Evolutionary conservation across 2,329 filamentous ascomycete genomes (phyloP).

Genomic region (Diaporthe batatas): DNA sequence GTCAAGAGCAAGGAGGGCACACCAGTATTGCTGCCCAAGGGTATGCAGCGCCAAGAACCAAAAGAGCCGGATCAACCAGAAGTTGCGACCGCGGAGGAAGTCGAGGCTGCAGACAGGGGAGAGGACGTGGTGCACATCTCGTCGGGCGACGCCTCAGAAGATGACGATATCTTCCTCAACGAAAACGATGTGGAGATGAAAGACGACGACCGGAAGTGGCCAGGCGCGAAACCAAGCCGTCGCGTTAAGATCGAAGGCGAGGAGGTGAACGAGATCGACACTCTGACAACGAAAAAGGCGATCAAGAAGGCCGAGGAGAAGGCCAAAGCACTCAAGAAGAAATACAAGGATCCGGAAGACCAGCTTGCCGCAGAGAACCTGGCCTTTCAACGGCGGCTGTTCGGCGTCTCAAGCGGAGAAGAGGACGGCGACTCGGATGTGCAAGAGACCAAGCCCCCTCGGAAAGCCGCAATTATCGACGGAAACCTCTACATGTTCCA

Average conservation of each 20-base stretch:
- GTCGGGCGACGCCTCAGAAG: slow-evolving; percentile 50
- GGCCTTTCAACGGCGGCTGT: slow-evolving; percentile 50
- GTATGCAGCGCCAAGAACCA: slow-evolving; percentile 67
- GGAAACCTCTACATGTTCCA: slow-evolving; percentile 75
- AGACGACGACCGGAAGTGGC: slow-evolving; percentile 59
- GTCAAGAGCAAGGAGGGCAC: slow-evolving; percentile 40
- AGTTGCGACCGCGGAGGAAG: slow-evolving; percentile 69
- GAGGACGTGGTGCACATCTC: slow-evolving; percentile 58
- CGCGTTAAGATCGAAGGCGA: slow-evolving; percentile 60
- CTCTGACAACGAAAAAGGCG: slow-evolving; percentile 51
- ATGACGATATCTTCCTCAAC: slow-evolving; percentile 47
- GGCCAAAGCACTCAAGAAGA: slow-evolving; percentile 42
- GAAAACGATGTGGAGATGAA: slow-evolving; percentile 44
- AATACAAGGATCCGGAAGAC: slow-evolving; percentile 48
- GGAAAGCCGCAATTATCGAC: slow-evolving; percentile 53
- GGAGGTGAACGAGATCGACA: slow-evolving; percentile 55
- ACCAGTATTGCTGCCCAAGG: slow-evolving; percentile 62
- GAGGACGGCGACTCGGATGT: slow-evolving; percentile 37
- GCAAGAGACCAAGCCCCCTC: slow-evolving; percentile 38
- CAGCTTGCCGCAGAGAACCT: slow-evolving; percentile 52
- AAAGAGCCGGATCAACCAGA: slow-evolving; percentile 64
- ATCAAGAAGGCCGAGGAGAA: slow-evolving; percentile 42
- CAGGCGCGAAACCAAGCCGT: slow-evolving; percentile 53
- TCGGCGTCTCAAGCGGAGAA: slow-evolving; percentile 44
- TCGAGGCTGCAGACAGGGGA: slow-evolving; percentile 66